Evolutionary conservation across 192 early-diverging fungal species (phyloP), one percentile per base, ranked within the genome.

Genomic region (Gigaspora rosea): DNA sequence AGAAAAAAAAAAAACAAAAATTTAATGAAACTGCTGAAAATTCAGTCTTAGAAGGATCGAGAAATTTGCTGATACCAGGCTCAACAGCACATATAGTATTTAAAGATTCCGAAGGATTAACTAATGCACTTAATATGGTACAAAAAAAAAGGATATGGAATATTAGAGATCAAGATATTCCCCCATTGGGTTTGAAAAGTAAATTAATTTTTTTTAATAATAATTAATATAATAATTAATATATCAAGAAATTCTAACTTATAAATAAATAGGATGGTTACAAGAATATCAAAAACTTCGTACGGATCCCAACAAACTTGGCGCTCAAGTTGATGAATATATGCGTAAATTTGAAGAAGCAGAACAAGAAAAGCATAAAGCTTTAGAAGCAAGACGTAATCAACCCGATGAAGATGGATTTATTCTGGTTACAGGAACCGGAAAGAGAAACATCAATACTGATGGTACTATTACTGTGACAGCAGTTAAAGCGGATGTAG

Each of bases 401-500:
- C 82, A 91, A 78, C 92, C 94, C 71, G 96, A 98, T 74, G 95
- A 93, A 32, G 96, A 98, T 81, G 96, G 96, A 15, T 98, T 98
- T 80, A 88, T 95, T 16, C 87, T 92, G 6, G 96, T 98, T 50
- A 89, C 90, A 8, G 86, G 92, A 46, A 85, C 88, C 11, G 92
- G 89, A 12, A 86, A 85, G 22, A 79, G 86, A n/a, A 92, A 88
- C 32, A 82, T 84, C 8, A 93, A 94, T 78, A 84, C 83, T 8
- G 92, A 94, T 78, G 92, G 91, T n/a, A 80, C 82, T 11, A 92
- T 88, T 61, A 86, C 86, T 8, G 85, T 89, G 22, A 84, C 85
- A 3, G 91, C 88, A 4, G 88, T 87, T 32, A 87, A 89, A n/a
- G 83, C 81, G 4, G 84, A 86, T 11, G 86, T 87, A 64, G 83